phyloP scores from a whole-genome alignment of 2,329 filamentous ascomycete species.

The Fusarium citri region DNA sequence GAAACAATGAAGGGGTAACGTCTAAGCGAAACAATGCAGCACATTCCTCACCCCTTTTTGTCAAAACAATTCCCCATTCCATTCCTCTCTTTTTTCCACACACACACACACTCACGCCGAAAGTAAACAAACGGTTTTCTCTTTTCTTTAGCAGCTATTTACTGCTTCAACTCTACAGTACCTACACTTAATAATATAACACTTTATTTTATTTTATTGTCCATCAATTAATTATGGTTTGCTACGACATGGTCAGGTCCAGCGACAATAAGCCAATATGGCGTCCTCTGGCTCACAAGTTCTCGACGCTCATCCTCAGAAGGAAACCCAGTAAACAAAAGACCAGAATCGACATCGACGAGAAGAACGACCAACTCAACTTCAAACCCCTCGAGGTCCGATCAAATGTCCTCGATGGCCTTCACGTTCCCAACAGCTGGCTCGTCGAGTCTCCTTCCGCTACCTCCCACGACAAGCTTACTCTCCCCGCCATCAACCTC shows the following conservation, averaged over 20 bases:
- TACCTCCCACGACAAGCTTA: background rate
- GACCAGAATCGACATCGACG: background rate
- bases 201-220: background rate
- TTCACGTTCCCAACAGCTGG: conserved; percentile 21
- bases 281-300: conserved; percentile 26
- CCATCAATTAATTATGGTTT: conserved; percentile 5
- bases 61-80: conserved; percentile 14
- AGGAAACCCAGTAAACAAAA: conserved; percentile 15
- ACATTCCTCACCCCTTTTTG: conserved; percentile 31
- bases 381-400: conserved; percentile 24
- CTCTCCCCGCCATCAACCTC: conserved; percentile 6
- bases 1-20: conserved; percentile 34
- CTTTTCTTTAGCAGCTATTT: background rate
- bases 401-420: conserved; percentile 16
- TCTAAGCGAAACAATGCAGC: conserved; percentile 30
- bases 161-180: background rate
- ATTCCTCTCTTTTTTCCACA: background rate
- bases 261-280: conserved; percentile 23
- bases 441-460: conserved; percentile 6
- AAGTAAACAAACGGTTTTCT: conserved; percentile 12
- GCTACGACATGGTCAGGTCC: conserved; percentile 19
- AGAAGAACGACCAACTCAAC: background rate
- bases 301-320: conserved; percentile 12
- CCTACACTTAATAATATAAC: background rate
- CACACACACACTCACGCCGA: background rate